Evolutionary conservation across 2,329 filamentous ascomycete species (phyloP).

Genomic region (Xylaria sp.): DNA sequence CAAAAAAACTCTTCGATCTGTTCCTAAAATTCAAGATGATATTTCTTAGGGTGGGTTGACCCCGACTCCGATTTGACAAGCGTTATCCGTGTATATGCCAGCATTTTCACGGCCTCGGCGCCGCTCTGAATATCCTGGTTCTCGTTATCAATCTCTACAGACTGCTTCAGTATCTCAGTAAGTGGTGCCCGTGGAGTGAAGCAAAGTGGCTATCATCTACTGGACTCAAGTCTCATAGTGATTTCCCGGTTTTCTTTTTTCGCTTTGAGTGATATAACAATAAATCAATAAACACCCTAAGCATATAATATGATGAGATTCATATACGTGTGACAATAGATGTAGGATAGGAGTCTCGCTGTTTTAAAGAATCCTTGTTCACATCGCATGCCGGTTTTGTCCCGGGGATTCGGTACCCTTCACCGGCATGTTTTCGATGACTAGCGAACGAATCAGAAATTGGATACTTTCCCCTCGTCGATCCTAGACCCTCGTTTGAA

Average conservation of each 20-base stretch:
- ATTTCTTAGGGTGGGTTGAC: background rate
- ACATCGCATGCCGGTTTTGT: background rate
- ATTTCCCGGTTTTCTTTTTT: constrained; percentile 3
- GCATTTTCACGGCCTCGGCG: background rate
- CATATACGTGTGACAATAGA: background rate
- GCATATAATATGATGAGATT: constrained; percentile 2
- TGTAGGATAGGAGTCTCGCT: background rate
- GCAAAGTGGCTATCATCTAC: constrained; percentile 7
- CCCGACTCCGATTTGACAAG: background rate
- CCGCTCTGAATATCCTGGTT: background rate
- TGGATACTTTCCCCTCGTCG: background rate
- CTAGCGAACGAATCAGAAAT: background rate
- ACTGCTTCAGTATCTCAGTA: background rate
- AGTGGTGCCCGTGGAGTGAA: background rate
- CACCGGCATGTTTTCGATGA: background rate
- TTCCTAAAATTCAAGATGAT: background rate
- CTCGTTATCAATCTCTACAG: background rate
- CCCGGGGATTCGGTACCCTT: background rate
- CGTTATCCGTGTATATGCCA: background rate
- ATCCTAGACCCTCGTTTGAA: background rate
- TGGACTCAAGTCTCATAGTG: background rate
- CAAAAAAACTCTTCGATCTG: background rate
- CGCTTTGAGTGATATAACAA: background rate
- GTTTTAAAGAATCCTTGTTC: constrained; percentile 17
- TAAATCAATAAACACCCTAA: background rate